phyloP scores from a whole-genome alignment of 371 early-diverging fungal species.

The Racocetra persica region DNA sequence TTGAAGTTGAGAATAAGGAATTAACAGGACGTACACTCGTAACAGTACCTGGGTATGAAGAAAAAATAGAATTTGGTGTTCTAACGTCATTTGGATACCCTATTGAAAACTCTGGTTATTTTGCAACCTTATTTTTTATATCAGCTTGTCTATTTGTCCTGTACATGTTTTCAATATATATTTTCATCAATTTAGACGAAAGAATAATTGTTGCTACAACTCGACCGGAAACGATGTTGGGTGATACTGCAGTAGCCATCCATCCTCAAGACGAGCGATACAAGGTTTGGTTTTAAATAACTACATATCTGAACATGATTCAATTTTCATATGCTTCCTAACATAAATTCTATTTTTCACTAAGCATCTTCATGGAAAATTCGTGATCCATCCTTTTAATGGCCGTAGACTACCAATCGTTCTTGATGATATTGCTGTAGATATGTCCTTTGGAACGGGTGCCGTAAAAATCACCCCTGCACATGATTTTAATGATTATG shows the following conservation, averaged over 20 bases:
- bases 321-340: not conserved
- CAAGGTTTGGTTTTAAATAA: constrained; percentile 48
- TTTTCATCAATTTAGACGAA: constrained; percentile 59
- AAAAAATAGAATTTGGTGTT: constrained; percentile 99
- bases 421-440: constrained; percentile 91
- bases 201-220: constrained; percentile 97
- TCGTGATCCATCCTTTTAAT: constrained; percentile 96
- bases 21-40: constrained; percentile 85
- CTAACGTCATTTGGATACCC: constrained; percentile 92
- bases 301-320: not conserved
- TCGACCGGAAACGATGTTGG: constrained; percentile 99
- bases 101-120: constrained; percentile 74
- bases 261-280: constrained; percentile 88
- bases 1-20: constrained; percentile 97
- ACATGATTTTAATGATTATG: constrained; percentile 99
- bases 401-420: constrained; percentile 92
- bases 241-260: constrained; percentile 97
- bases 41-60: constrained; percentile 91
- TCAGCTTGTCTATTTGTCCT: not conserved
- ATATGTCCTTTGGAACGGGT: constrained; percentile 98
- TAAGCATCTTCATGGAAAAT: constrained; percentile 91
- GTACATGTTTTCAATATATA: not conserved
- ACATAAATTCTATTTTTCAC: not conserved
- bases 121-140: not conserved
- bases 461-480: constrained; percentile 99